phyloP scores from a whole-genome alignment of 2,329 filamentous ascomycete genomes.

The Rutstroemia sp. region DNA sequence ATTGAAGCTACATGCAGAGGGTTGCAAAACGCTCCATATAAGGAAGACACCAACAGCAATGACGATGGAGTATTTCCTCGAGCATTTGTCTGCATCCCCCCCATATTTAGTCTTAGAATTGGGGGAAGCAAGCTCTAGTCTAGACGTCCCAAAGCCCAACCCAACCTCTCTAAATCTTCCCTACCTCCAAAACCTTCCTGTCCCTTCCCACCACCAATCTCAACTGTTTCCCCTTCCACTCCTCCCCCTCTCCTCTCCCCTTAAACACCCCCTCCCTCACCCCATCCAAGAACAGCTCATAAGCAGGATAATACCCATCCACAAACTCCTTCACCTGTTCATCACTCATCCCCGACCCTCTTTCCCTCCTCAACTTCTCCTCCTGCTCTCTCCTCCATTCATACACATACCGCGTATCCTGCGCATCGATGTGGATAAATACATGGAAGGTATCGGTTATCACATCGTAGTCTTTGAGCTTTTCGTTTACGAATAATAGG shows the following conservation, averaged over 20 bases:
- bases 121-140: too few species aligned
- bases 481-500: conserved; percentile 51
- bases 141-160: neutral
- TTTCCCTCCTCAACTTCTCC: conserved; percentile 44
- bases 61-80: neutral
- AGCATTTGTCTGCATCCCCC: neutral
- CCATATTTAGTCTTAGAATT: neutral
- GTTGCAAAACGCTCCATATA: neutral
- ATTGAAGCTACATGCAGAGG: neutral
- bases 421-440: conserved; percentile 58
- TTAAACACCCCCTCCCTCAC: conserved; percentile 42
- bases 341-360: conserved; percentile 57
- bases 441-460: conserved; percentile 53
- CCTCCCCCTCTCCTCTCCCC: conserved; percentile 10
- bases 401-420: conserved; percentile 56
- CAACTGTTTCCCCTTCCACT: conserved; percentile 38
- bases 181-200: conserved; percentile 35
- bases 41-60: neutral
- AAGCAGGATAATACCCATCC: conserved; percentile 49
- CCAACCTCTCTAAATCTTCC: conserved; percentile 18
- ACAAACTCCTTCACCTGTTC: conserved; percentile 59
- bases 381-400: conserved; percentile 63
- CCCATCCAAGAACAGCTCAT: conserved; percentile 45
- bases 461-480: conserved; percentile 49
- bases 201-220: conserved; percentile 42